A percentile compares a stretch with the other conserved stretches of the same genome.
These are phyloP conservation scores for Yarrowia hollandica DNA, from an alignment of 805 yeast species.

Conservation along the genomic window DNA sequence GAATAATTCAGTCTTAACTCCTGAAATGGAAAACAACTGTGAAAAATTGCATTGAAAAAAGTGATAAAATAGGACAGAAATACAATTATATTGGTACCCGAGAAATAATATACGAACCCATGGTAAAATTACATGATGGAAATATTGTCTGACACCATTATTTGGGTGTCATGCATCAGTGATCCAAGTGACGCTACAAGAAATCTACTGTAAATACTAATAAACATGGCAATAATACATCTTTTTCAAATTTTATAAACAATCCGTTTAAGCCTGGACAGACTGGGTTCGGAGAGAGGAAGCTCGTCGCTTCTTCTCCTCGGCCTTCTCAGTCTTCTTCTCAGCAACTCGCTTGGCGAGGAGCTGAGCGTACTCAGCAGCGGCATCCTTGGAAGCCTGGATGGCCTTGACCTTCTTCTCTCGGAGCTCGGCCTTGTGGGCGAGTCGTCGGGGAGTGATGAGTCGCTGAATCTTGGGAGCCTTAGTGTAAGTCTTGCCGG, in stretches of 20 bases:
- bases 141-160: too few species aligned
- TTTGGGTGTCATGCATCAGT: too few species aligned
- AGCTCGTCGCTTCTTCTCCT: slow-evolving; percentile 99
- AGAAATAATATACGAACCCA: too few species aligned
- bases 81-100: too few species aligned
- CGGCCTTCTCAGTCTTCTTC: slow-evolving; percentile 98
- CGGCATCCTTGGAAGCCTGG: slow-evolving; percentile 99
- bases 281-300: slow-evolving; percentile 70
- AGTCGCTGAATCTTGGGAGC: slow-evolving; percentile 99
- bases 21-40: too few species aligned
- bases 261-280: slow-evolving; percentile 30
- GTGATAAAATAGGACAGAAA: too few species aligned
- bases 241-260: slow-evolving; percentile 20
- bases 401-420: slow-evolving; percentile 94
- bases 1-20: too few species aligned
- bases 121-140: too few species aligned
- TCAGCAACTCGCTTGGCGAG: slow-evolving; percentile 97
- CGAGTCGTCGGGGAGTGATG: slow-evolving; percentile 98
- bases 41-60: too few species aligned
- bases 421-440: slow-evolving; percentile 97
- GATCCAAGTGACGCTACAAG: too few species aligned
- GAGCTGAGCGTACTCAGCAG: slow-evolving; percentile 99
- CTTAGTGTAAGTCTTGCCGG: slow-evolving; percentile 98
- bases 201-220: too few species aligned
- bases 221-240: slow-evolving; percentile 22